phyloP scores from a whole-genome alignment of 208 protist genomes.

The Leishmania tarentolae region DNA sequence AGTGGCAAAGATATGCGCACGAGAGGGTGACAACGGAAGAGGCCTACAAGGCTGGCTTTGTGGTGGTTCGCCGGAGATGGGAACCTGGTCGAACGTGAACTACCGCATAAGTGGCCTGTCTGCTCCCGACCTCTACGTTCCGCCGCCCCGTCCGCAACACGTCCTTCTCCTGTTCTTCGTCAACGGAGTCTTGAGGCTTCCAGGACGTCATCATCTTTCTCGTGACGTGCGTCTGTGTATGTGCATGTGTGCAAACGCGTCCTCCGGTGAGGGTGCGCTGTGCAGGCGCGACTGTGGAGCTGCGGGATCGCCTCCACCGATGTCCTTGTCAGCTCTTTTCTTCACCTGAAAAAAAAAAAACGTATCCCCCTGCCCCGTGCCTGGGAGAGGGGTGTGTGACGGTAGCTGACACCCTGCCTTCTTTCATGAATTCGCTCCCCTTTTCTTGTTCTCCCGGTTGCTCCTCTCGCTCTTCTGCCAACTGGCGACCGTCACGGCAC shows the following conservation, averaged over 20 bases:
- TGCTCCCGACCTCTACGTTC: neutral
- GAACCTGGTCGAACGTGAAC: neutral
- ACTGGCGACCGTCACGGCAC: neutral
- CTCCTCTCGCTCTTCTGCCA: neutral
- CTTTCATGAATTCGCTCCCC: neutral
- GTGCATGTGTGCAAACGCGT: neutral
- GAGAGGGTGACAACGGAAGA: neutral
- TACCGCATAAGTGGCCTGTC: neutral
- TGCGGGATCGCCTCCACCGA: neutral
- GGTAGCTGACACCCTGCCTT: neutral
- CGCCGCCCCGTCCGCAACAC: conserved; percentile 1
- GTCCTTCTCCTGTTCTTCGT: neutral
- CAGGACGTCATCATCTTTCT: neutral
- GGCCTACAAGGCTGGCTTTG: neutral
- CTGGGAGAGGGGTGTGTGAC: neutral
- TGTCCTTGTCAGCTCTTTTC: neutral
- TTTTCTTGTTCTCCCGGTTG: neutral
- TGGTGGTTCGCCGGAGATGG: neutral
- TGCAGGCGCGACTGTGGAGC: neutral
- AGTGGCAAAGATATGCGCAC: neutral
- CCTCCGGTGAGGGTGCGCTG: neutral
- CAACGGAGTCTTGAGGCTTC: neutral
- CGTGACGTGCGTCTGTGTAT: neutral
- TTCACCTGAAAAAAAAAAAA: neutral
- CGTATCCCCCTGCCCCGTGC: neutral